Base-by-base conservation (phyloP, 2,329 filamentous ascomycete species). In the Epichloe bromicola region DNA sequence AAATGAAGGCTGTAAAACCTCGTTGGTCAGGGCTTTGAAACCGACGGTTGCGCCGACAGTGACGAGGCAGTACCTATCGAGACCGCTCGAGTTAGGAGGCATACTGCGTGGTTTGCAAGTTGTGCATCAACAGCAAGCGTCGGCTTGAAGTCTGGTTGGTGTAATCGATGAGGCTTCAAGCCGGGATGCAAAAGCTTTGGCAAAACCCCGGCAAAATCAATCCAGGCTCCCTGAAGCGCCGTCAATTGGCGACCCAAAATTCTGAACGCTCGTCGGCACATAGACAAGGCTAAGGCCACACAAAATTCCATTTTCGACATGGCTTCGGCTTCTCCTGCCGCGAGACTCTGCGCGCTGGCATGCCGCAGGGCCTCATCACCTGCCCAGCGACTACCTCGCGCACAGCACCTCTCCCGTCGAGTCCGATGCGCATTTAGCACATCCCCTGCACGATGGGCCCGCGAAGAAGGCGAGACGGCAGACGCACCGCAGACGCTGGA, bases 41-140 rank as follows among this genome's bases (percentile, higher is more conserved):
- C 85, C 79, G 15, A 90, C 89, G 0, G 91, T 98, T 5, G 93
- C 91, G 51, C 93, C 93, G 33, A 95, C 85, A 0, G 93, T 97
- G 51, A 96, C 84, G 57, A 98, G 86, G 64, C 87, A 93, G 49
- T 71, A 63, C 36, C 66, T 63, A 26, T 63, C 52, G 17, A 58
- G 47, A 7, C 14, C 12, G 36, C 23, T 20, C 5, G 37, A 44
- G 1, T 34, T 36, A 38, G 52, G 43, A 7, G 34, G 43, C 51
- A 61, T 57, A 3, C 3, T 43, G 39, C 17, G 36, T 14, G 7
- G 19, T 30, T 43, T 33, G 19, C 17, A 5, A 11, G 23, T n/a
- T n/a, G 42, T 4, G 26, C 23, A 17, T 15, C 20, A 19, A n/a
- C n/a, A 30, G 10, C 17, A 30, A 20, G 15, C 11, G 12, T 17